A percentile compares a stretch with the other conserved stretches of the same genome.
These are phyloP conservation scores for Acer saccharum DNA, from an alignment of 345 rosid species.

Conservation along the genomic window DNA sequence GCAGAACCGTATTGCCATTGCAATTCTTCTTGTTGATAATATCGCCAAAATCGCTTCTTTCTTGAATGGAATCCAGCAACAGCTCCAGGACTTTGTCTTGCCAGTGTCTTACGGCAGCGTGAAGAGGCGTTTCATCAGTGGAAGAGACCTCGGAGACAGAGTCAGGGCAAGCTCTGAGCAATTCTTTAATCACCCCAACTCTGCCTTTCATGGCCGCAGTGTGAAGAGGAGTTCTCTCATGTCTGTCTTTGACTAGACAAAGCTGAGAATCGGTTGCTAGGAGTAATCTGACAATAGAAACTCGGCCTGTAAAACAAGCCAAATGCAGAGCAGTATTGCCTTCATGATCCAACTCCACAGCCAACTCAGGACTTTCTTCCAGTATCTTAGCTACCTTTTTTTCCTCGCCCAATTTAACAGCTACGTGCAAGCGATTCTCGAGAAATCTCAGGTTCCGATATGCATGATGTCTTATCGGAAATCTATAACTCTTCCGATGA, in stretches of 20 bases:
- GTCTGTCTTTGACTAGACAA: not conserved
- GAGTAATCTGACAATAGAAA: not conserved
- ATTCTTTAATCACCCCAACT: not conserved
- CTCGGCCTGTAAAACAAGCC: not conserved
- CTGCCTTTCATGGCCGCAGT: slow-evolving; percentile 10
- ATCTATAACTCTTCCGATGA: not conserved
- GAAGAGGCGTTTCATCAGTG: not conserved
- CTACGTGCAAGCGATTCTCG: not conserved
- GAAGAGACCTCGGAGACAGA: not conserved
- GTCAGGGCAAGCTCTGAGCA: not conserved
- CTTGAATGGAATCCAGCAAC: not conserved
- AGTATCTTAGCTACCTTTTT: not conserved
- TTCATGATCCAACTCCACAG: not conserved
- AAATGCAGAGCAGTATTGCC: slow-evolving; percentile 4
- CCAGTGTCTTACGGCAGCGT: not conserved
- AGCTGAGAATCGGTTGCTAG: not conserved
- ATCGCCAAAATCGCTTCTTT: not conserved
- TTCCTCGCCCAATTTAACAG: not conserved
- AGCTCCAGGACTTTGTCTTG: not conserved
- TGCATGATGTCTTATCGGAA: not conserved
- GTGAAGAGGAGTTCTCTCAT: slow-evolving; percentile 6
- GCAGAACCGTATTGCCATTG: not conserved
- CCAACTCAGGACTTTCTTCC: not conserved
- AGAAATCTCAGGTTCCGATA: not conserved
- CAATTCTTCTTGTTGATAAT: not conserved